Base-by-base conservation (phyloP, 805 yeast genomes). In the Cyberlindnera sargentensis region DNA sequence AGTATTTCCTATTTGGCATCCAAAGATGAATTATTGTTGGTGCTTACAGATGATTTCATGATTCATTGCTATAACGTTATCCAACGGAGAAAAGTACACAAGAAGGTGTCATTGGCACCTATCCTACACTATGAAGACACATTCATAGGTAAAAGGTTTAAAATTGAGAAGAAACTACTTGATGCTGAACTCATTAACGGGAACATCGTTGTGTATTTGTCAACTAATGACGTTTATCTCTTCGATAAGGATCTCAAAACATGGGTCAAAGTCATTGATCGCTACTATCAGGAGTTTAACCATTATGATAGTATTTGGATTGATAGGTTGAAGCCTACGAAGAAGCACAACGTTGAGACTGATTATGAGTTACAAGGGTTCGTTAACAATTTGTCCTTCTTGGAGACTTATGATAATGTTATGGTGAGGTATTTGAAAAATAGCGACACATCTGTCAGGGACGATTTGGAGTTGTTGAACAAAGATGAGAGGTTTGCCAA, bases 101-200 rank as follows among this genome's bases (percentile, higher is more conserved):
- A 58, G 30, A 72, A 71, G 1, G 64, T 77, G 1, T 73, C 84
- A 2, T 47, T 81, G 26, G 76, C 85, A 1, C 71, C 82, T 0
- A 63, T 79, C 3, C 52, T 80, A 43, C 76, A 77, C 54, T 65
- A 62, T 36, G 59, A 56, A 23, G 48, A 54, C 8, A 30, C 36
- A 4, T 42, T 57, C 2, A 50, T 41, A 2, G 57, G 55, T 25
- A 31, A 24, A 6, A 32, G 31, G 23, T 10, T n/a, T n/a, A 36
- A 38, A 11, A 32, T 49, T 20, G 40, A 45, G 3, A 46, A 64
- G 6, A 51, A 52, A 8, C 39, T 68, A 9, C 42, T 48, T 25
- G 54, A 55, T 32, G 40, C 71, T 29, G 75, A 71, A 11, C 38
- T 75, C 1, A 58, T 62, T 29, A 46, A 47, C 4, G 57, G 60